phyloP scores from a whole-genome alignment of 1,284 basidiomycete genomes.

The Apiotrichum veenhuisii region DNA sequence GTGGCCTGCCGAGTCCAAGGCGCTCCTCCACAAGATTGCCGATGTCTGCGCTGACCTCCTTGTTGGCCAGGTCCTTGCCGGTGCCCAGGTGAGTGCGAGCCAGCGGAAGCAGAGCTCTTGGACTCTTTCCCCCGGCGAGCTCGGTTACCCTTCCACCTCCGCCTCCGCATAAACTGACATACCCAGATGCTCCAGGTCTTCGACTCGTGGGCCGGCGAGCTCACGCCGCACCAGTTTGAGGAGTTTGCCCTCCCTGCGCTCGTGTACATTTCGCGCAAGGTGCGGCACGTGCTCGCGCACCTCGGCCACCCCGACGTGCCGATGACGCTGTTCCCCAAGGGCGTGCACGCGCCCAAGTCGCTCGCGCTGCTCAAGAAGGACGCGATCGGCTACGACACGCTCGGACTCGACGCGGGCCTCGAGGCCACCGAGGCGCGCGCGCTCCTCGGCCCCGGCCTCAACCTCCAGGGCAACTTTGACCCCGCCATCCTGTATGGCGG shows the following conservation, averaged over 20 bases:
- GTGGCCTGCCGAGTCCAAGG: constrained; percentile 74
- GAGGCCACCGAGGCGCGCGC: constrained; percentile 66
- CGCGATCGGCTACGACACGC: constrained; percentile 70
- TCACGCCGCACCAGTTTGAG: constrained; percentile 78
- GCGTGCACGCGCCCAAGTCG: constrained; percentile 62
- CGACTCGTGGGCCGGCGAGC: constrained; percentile 89
- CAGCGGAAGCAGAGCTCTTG: background rate
- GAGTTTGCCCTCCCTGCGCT: constrained; percentile 55
- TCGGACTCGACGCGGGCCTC: constrained; percentile 86
- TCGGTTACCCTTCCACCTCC: background rate
- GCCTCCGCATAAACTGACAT: background rate
- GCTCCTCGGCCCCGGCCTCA: constrained; percentile 59
- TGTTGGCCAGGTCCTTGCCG: constrained; percentile 84
- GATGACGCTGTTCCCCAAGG: constrained; percentile 88
- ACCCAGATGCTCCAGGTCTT: constrained; percentile 85
- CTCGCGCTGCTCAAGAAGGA: constrained; percentile 40
- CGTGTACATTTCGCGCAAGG: constrained; percentile 53
- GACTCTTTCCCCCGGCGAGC: too few relatives aligned
- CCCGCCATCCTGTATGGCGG: constrained; percentile 84
- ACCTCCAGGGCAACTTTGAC: constrained; percentile 94
- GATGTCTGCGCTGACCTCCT: constrained; percentile 80
- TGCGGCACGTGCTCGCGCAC: constrained; percentile 59
- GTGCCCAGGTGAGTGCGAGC: constrained; percentile 70
- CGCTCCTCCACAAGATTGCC: constrained; percentile 70
- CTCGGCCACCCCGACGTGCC: constrained; percentile 62